Evolutionary conservation across 305 asterid species (phyloP).

Genomic region (Fraxinus xanthoxyloides): DNA sequence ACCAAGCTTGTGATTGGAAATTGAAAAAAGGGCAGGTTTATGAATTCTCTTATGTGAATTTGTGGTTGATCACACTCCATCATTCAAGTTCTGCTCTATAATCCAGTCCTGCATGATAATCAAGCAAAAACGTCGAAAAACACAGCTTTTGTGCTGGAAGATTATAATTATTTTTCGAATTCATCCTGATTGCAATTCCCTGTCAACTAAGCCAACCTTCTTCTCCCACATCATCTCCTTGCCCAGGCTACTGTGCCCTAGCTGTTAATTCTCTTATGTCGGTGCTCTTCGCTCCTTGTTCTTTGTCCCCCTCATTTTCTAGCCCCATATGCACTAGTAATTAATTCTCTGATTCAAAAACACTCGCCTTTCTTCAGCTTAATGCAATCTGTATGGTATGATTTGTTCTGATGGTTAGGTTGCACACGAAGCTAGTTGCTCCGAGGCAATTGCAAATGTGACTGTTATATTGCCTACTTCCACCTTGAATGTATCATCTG

Average conservation of each 20-base stretch:
- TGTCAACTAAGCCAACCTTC: not conserved
- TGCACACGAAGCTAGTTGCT: constrained; percentile 5
- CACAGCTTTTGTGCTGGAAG: not conserved
- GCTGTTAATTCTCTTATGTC: constrained; percentile 5
- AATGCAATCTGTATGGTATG: constrained; percentile 1
- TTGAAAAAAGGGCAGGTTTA: not conserved
- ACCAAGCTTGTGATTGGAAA: not conserved
- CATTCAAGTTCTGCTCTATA: not conserved
- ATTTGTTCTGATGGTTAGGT: constrained; percentile 11
- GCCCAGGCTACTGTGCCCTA: constrained; percentile 13
- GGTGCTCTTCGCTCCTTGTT: constrained; percentile 4
- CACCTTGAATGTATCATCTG: not conserved
- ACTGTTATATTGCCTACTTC: not conserved
- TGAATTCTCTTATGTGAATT: not conserved
- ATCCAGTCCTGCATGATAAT: not conserved
- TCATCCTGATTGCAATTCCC: not conserved
- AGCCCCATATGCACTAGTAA: not conserved
- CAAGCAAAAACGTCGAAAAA: not conserved
- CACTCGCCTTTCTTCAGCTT: not conserved
- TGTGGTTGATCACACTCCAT: not conserved
- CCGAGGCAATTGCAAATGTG: not conserved
- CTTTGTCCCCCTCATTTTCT: not conserved
- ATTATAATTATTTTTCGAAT: not conserved
- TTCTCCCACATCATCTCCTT: not conserved
- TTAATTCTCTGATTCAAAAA: not conserved